Percentiles rank a stretch among this genome's conserved stretches.
Conservation (phyloP, 495 filamentous ascomycete species). For the Cenococcum geophilum region DNA sequence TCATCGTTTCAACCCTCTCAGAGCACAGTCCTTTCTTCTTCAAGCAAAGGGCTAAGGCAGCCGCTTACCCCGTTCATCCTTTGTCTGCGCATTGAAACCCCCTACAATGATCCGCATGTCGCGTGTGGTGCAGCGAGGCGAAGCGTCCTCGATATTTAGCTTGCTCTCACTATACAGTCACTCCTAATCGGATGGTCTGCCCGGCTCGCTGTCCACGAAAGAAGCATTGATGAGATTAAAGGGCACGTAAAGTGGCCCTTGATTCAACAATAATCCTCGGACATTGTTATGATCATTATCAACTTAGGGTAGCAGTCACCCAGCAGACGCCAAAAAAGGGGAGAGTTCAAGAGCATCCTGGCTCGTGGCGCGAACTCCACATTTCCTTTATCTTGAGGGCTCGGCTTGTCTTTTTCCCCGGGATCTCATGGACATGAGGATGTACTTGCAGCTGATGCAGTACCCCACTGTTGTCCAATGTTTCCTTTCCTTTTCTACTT, state of each 20-base stretch:
- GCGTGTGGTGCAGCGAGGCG: constrained; percentile 9
- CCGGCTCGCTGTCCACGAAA: constrained; percentile 10
- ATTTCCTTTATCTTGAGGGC: constrained; percentile 27
- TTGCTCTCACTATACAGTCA: constrained; percentile 22
- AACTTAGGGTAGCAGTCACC: background rate
- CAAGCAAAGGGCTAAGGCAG: background rate
- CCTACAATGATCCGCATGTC: constrained; percentile 26
- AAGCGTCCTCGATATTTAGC: constrained; percentile 8
- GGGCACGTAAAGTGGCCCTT: constrained; percentile 15
- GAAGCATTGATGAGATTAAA: constrained; percentile 27
- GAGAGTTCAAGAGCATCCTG: constrained; percentile 16
- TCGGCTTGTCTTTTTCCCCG: constrained; percentile 8
- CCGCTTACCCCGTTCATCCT: constrained; percentile 15
- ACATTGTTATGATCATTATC: background rate
- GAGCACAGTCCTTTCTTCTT: constrained; percentile 3
- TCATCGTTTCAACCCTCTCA: background rate
- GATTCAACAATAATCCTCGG: background rate
- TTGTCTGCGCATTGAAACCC: constrained; percentile 22
- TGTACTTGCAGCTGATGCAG: constrained; percentile 15
- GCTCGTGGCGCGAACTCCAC: constrained; percentile 26
- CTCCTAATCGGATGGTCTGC: background rate
- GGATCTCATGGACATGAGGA: constrained; percentile 15
- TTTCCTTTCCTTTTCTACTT: constrained; percentile 1
- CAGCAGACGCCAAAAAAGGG: constrained; percentile 10
- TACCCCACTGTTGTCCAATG: constrained; percentile 6